Evolutionary conservation across 306 rosid species (phyloP).

Genomic region (Pyrus communis): DNA sequence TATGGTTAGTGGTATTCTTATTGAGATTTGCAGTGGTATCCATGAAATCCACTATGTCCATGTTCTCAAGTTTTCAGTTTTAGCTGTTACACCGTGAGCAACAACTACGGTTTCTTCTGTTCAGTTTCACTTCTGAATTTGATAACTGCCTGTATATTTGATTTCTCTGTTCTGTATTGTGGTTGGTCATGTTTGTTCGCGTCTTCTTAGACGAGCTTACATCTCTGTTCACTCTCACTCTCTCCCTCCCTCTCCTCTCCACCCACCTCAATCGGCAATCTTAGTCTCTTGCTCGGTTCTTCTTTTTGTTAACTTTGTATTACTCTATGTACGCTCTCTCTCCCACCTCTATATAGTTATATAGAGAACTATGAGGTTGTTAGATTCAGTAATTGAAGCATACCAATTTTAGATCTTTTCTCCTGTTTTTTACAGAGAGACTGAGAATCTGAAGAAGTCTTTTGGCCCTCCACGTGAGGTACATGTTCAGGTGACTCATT

Average conservation of each 20-base stretch:
- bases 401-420: neutral
- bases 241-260: neutral
- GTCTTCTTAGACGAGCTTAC: neutral
- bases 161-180: constrained; percentile 1
- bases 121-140: constrained; percentile 3
- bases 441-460: constrained; percentile 22
- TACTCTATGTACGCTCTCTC: neutral
- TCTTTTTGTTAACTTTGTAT: neutral
- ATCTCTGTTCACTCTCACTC: neutral
- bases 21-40: neutral
- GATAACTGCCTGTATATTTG: constrained; percentile 10
- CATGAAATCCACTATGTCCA: neutral
- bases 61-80: neutral
- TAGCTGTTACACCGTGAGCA: neutral
- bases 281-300: neutral
- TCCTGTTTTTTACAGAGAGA: constrained; percentile 21
- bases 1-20: neutral
- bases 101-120: neutral
- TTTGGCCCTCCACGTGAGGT: constrained; percentile 32
- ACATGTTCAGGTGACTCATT: constrained; percentile 46
- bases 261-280: neutral
- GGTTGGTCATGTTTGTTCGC: constrained; percentile 13
- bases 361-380: neutral
- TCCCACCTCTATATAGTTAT: neutral
- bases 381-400: neutral